Conservation (phyloP, 2,329 filamentous ascomycete genomes). For the Nemania bipapillata region DNA sequence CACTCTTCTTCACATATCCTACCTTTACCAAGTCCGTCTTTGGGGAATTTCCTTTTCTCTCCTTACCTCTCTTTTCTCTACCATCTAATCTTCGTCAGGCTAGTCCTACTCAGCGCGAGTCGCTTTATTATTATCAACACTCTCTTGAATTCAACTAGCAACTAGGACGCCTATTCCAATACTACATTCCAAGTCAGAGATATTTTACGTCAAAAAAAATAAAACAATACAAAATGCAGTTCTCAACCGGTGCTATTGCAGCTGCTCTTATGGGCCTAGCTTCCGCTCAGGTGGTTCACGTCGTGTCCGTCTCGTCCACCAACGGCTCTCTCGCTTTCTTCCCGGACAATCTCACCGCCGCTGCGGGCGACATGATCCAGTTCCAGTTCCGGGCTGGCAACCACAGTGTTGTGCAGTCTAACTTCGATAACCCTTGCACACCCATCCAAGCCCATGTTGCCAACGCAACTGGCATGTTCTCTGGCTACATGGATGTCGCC, state of each 20-base stretch:
- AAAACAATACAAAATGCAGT: conserved; percentile 61
- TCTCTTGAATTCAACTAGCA: conserved; percentile 47
- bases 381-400: conserved; percentile 75
- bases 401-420: conserved; percentile 83
- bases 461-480: conserved; percentile 70
- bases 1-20: conserved; percentile 40
- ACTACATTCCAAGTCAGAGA: conserved; percentile 37
- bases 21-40: conserved; percentile 36
- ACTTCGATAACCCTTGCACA: conserved; percentile 75
- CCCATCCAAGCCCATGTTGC: conserved; percentile 64
- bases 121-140: conserved; percentile 52
- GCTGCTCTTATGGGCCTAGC: conserved; percentile 61
- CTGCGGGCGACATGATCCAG: conserved; percentile 71
- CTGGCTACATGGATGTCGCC: conserved; percentile 71
- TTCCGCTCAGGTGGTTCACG: conserved; percentile 61
- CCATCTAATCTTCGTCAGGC: conserved; percentile 52
- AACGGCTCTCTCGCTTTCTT: conserved; percentile 70
- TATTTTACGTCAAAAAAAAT: conserved; percentile 34
- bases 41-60: conserved; percentile 41
- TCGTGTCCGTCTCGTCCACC: conserved; percentile 71
- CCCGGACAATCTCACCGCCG: conserved; percentile 72
- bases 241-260: conserved; percentile 58
- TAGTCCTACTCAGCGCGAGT: conserved; percentile 62
- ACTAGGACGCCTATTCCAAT: conserved; percentile 40
- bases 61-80: conserved; percentile 23